Conservation (phyloP, 345 rosid genomes). For the Gynandropsis gynandra region DNA sequence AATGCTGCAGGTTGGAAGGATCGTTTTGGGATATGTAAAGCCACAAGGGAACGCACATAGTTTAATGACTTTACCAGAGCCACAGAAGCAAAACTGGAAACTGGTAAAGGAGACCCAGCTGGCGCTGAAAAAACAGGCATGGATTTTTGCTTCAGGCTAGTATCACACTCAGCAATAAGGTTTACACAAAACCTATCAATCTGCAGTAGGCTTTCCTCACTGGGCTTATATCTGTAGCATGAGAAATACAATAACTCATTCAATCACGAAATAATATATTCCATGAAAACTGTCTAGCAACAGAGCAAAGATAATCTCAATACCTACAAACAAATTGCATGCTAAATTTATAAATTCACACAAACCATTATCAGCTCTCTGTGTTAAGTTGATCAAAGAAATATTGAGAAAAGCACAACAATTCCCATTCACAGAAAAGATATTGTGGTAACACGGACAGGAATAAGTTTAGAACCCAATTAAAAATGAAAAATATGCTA, state of each 20-base stretch:
- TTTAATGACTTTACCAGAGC: conserved; percentile 86
- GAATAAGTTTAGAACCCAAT: background rate
- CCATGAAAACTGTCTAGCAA: conserved; percentile 6
- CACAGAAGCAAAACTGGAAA: conserved; percentile 75
- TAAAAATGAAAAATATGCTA: conserved; percentile 8
- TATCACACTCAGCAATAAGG: conserved; percentile 69
- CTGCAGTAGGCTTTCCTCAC: conserved; percentile 82
- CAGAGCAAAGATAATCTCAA: background rate
- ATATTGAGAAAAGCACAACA: conserved; percentile 6
- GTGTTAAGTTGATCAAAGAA: conserved; percentile 14
- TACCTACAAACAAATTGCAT: background rate
- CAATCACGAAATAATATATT: conserved; percentile 13
- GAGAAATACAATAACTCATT: conserved; percentile 17
- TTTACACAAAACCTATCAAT: conserved; percentile 80
- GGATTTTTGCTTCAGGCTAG: conserved; percentile 46
- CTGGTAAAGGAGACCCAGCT: conserved; percentile 60
- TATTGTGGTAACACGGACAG: too few relatives aligned
- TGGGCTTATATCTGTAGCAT: conserved; percentile 81
- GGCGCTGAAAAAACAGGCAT: conserved; percentile 35
- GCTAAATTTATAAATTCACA: conserved; percentile 3
- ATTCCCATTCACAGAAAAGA: conserved; percentile 5
- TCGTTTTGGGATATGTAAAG: conserved; percentile 72
- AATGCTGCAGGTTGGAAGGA: conserved; percentile 86
- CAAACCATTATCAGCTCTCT: conserved; percentile 1
- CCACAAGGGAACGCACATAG: conserved; percentile 92